Evolutionary conservation across 202 grass and related monocot genomes (phyloP), one percentile per base, ranked within the genome.

Genomic region (Hordeum pubiflorum): DNA sequence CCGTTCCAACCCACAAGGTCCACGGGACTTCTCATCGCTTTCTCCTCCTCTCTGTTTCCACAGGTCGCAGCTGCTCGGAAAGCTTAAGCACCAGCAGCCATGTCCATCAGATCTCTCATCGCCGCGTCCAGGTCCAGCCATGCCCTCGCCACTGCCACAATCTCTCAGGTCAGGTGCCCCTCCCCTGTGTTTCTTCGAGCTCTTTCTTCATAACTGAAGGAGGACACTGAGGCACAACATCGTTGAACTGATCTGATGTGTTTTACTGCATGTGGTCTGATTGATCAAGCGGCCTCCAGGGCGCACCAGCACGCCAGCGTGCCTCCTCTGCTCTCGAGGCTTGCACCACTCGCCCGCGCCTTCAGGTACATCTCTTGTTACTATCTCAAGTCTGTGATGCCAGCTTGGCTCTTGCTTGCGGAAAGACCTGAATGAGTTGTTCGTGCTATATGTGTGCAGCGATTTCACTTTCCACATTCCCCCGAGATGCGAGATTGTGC

Each of bases 351-450:
- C 22, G 22, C 68, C 44, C 40, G 68, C 3, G 68, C 68, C 52
- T 90, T 93, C 84, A 92, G 93, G 93, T 97, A 86, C 59, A 2
- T 59, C 0, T 29, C 0, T 31, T 58, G 55, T 9, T 22, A 31
- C 23, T 0, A 62, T 31, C 77, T 78, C 23, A 48, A 38, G 11
- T 3, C 18, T 52, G 11, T 48, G 38, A 70, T 44, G 38, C 39
- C 6, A 14, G 67, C 22, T 24, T 44, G 39, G 0, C 22, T 43
- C 38, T 13, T 44, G 2, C 21, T 67, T 38, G 3, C 31, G 13
- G 26, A 31, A 18, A 60, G n/a, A 77, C 4, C 9, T 36, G 41
- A 15, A 14, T 84, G 15, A 70, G 9, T 71, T 31, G 31, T 34
- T 56, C 36, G 29, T 41, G 4, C 1, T 86, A 20, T 31, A 0